Base-by-base conservation (phyloP, 495 filamentous ascomycete genomes). In the Penicillium crystallinum region DNA sequence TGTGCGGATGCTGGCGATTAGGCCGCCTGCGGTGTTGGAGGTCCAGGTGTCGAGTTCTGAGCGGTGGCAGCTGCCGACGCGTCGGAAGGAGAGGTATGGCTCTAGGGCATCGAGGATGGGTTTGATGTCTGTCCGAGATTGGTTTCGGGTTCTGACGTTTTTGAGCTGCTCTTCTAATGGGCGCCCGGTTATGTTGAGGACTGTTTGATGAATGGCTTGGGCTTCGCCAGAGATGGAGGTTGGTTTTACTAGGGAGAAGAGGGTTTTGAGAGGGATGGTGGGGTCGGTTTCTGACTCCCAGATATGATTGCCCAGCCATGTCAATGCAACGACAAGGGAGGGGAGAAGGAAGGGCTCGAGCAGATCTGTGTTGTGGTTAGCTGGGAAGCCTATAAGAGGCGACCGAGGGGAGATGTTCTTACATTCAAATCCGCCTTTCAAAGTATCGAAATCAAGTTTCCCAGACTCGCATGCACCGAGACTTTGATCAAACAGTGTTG, bases 381-480 rank as follows among this genome's bases (percentile, higher is more conserved):
- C 41, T 5, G 54, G 22, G 17, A 40, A 49, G 37, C 29, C 7
- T 10, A 8, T 31, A 35, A 27, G 8, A 29, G 18, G 41, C 25
- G 40, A 29, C 6, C 8, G n/a, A 8, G 30, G 15, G 25, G n/a
- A 1, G n/a, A 23, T 40, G 2, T 31, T 39, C 83, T 79, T 70
- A 89, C 87, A 93, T 76, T 96, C 91, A 36, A 97, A 80, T 0
- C 91, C 93, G 2, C 83, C 84, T 65, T 90, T 95, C 0, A 97
- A 68, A n/a, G 81, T 82, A 15, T 95, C 89, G 17, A 95, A 81
- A 19, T 84, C 81, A 19, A 98, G 69, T 29, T 83, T 77, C 6
- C 82, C 83, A 0, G 79, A 81, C 52, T 82, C 79, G 57, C 85
- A 87, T 2, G 90, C 93, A 10, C 86, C 75, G 1, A 95, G 79